Evolutionary conservation across 768 basidiomycete genomes (phyloP), one percentile per base, ranked within the genome.

Genomic region (Exsudoporus frostii): DNA sequence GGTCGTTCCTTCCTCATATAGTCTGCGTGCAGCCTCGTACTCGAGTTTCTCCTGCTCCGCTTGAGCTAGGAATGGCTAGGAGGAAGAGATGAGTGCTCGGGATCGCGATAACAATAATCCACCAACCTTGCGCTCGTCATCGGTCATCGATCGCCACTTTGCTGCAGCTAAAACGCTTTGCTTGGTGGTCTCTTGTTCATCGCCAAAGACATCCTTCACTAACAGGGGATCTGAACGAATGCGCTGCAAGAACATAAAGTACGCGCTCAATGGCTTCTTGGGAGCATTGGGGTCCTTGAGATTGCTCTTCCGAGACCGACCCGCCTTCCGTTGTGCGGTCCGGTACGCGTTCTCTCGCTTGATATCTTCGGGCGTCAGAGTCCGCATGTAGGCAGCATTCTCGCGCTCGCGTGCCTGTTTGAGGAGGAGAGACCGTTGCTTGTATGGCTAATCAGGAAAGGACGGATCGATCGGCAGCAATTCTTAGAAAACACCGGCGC

Each of bases 211-310:
- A 13, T 86, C 85, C 54, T 68, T 76, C 10, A 91, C 88, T n/a
- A 95, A 72, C 33, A 75, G 74, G 3, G 84, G 81, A 63, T 90
- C 84, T 48, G 89, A 86, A 55, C 94, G 79, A 60, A 97, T 97
- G 41, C 86, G 83, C 68, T 94, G 92, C 58, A 96, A 70, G 76
- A 94, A 97, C 85, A 95, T 90, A 59, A 97, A 96, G 65, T 96
- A 97, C 0, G 94, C 92, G 66, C 85, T 88, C 40, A 96, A 81
- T 7, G 94, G 94, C 66, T 96, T 96, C 83, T 93, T 95, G 4
- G 94, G 94, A 8, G 92, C 94, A 65, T 97, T 96, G 32, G 93
- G 93, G 68, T 97, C 93, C 75, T 95, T 96, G 73, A 97, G 89
- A 68, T 97, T 97, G 60, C 88, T 88, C 79, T 88, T 91, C 57